phyloP scores from a whole-genome alignment of 2,329 filamentous ascomycete genomes.

The Mollisia scopiformis region DNA sequence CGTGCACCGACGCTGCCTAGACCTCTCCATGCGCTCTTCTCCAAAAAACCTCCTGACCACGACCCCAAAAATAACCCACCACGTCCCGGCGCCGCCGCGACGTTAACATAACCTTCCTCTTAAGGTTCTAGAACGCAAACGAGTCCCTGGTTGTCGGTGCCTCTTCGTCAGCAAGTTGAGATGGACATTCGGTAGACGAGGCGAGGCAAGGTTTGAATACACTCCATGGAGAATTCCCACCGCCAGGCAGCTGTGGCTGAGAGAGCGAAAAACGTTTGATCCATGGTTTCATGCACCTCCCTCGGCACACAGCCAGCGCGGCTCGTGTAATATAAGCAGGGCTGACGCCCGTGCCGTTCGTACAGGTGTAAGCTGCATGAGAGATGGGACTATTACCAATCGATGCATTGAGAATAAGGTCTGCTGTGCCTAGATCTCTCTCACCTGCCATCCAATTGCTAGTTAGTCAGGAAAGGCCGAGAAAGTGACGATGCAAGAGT shows the following conservation, averaged over 20 bases:
- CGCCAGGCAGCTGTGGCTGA: too few relatives aligned
- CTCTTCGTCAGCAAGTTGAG: not conserved
- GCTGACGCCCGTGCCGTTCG: not conserved
- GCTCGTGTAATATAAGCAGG: not conserved
- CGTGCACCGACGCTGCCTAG: too few relatives aligned
- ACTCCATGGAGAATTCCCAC: too few relatives aligned
- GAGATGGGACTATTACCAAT: not conserved
- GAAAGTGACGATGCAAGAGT: too few relatives aligned
- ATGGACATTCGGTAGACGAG: too few relatives aligned
- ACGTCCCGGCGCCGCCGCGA: not conserved
- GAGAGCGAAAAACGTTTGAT: not conserved
- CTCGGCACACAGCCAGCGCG: not conserved
- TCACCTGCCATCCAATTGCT: too few relatives aligned
- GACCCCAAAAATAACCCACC: not conserved
- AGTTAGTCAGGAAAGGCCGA: too few relatives aligned
- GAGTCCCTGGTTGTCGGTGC: not conserved
- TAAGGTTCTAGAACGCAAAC: not conserved
- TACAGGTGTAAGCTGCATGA: not conserved
- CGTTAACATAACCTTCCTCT: not conserved
- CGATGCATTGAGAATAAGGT: too few relatives aligned
- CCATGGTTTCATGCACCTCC: not conserved
- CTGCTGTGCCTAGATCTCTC: too few relatives aligned
- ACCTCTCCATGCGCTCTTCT: too few relatives aligned
- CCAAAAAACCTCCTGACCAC: too few relatives aligned
- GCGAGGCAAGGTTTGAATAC: too few relatives aligned